phyloP scores from a whole-genome alignment of 345 rosid species.

The Eucalyptus urophylla region DNA sequence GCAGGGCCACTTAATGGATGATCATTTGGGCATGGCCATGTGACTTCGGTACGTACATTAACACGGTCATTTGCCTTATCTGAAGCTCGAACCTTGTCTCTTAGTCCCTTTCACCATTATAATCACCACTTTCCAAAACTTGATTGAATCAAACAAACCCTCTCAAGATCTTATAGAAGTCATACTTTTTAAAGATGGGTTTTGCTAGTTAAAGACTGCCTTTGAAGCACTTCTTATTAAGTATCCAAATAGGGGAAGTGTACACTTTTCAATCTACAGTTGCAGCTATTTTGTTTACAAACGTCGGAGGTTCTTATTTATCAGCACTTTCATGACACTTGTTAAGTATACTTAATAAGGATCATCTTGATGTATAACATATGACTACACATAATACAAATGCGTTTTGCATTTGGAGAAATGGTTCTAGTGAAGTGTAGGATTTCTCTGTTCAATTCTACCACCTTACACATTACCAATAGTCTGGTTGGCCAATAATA shows the following conservation, averaged over 20 bases:
- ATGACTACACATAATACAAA: background rate
- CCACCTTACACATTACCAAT: background rate
- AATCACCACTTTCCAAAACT: background rate
- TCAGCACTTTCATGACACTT: background rate
- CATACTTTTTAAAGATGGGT: background rate
- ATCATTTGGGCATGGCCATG: background rate
- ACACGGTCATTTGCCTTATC: background rate
- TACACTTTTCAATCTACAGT: background rate
- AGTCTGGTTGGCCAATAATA: background rate
- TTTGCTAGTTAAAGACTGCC: background rate
- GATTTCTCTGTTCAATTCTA: background rate
- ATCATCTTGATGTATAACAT: background rate
- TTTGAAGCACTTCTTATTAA: background rate
- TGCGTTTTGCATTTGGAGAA: background rate
- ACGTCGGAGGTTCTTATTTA: too few relatives aligned
- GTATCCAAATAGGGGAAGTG: background rate
- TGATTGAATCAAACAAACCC: background rate
- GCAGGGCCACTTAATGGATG: background rate
- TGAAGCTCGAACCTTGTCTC: background rate
- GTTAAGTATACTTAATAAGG: background rate
- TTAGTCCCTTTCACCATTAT: background rate
- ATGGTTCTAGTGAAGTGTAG: background rate
- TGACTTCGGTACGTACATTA: background rate
- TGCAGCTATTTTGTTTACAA: too few relatives aligned
- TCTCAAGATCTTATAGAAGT: background rate